Evolutionary conservation across 108 stramenopile genomes (phyloP).

Genomic region (Epithemia pelagica): DNA sequence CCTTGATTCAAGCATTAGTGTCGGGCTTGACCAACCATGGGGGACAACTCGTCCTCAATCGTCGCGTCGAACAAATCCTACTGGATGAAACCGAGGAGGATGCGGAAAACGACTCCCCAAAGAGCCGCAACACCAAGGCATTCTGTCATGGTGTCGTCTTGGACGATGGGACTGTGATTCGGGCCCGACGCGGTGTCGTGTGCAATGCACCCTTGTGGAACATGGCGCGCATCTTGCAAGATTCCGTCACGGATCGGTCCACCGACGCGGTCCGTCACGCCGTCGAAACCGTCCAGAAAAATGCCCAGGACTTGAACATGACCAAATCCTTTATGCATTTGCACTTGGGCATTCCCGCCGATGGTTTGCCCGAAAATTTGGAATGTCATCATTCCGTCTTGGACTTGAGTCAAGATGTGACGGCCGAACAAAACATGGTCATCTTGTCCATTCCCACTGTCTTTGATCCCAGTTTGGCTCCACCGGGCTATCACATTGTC

Average conservation of each 20-base stretch:
- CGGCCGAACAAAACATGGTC: conserved; percentile 75
- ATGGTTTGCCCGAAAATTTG: conserved; percentile 53
- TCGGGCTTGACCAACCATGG: conserved; percentile 44
- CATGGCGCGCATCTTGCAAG: conserved; percentile 58
- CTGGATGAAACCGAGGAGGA: conserved; percentile 37
- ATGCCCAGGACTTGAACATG: conserved; percentile 60
- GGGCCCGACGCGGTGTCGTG: conserved; percentile 67
- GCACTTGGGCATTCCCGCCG: conserved; percentile 77
- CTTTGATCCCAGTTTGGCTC: conserved; percentile 79
- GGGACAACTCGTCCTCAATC: conserved; percentile 45
- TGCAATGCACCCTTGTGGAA: conserved; percentile 86
- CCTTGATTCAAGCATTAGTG: conserved; percentile 74
- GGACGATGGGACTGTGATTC: conserved; percentile 46
- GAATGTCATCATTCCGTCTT: conserved; percentile 86
- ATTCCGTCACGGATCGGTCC: conserved; percentile 26
- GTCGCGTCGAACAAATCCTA: conserved; percentile 43
- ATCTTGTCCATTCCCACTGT: conserved; percentile 82
- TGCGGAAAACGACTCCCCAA: too few relatives aligned
- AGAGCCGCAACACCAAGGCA: conserved; percentile 12
- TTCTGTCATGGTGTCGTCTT: conserved; percentile 61
- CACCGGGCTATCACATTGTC: conserved; percentile 81
- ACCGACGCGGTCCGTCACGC: conserved; percentile 9
- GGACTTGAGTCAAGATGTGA: conserved; percentile 52
- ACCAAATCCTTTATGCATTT: conserved; percentile 86
- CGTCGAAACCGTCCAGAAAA: conserved; percentile 35